A percentile compares a stretch with the other conserved stretches of the same genome.
Conservation (phyloP, 2,329 filamentous ascomycete genomes). For the Claviceps sp. region DNA sequence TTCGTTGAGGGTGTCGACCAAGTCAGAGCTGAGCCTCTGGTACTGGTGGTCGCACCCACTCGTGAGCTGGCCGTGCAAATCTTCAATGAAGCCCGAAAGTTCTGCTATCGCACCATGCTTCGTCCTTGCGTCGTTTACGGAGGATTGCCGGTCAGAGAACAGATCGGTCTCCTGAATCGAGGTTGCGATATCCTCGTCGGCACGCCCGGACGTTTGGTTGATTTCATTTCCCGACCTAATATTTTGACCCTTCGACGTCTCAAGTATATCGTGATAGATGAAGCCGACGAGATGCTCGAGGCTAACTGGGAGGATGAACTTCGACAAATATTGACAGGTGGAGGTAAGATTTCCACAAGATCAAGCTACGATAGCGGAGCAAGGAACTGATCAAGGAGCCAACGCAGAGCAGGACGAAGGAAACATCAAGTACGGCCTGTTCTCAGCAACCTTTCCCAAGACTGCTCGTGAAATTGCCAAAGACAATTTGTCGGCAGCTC, state of each 20-base stretch:
- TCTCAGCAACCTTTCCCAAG: slow-evolving; percentile 90
- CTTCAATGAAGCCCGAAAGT: slow-evolving; percentile 82
- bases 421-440: slow-evolving; percentile 61
- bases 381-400: not conserved
- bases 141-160: slow-evolving; percentile 57
- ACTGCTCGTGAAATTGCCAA: slow-evolving; percentile 62
- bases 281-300: slow-evolving; percentile 85
- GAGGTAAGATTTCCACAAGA: slow-evolving; percentile 47
- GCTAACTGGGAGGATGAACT: slow-evolving; percentile 68
- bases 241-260: slow-evolving; percentile 62
- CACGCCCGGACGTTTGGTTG: slow-evolving; percentile 72
- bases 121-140: slow-evolving; percentile 85
- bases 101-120: slow-evolving; percentile 91
- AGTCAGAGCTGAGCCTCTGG: slow-evolving; percentile 71
- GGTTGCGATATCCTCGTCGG: slow-evolving; percentile 86
- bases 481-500: slow-evolving; percentile 58
- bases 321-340: slow-evolving; percentile 61
- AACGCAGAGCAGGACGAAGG: slow-evolving; percentile 59
- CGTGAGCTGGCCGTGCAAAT: slow-evolving; percentile 89
- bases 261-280: slow-evolving; percentile 74
- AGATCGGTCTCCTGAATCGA: slow-evolving; percentile 59
- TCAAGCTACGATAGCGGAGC: slow-evolving; percentile 2
- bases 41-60: slow-evolving; percentile 73
- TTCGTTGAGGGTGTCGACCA: slow-evolving; percentile 35
- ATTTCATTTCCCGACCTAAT: slow-evolving; percentile 64